These are phyloP conservation scores for Melampsora americana DNA, from an alignment of 1,284 basidiomycete genomes.

Conservation along the genomic window DNA sequence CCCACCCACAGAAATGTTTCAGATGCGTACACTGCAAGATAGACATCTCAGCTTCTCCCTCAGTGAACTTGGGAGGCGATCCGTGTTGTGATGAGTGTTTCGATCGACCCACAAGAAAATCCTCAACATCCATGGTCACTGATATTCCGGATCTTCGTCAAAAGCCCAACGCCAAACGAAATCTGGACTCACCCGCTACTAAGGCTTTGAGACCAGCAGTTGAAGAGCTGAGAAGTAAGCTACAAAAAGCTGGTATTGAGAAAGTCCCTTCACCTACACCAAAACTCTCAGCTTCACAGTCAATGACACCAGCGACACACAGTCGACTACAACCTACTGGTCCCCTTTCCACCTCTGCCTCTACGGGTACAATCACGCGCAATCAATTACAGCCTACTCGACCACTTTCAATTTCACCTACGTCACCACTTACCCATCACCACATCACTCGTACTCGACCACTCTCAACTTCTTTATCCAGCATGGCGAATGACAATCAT, in stretches of 20 bases:
- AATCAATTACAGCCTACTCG: too few species aligned
- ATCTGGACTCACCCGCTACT: conserved; percentile 28
- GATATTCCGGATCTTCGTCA: conserved; percentile 37
- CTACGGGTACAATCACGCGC: not conserved
- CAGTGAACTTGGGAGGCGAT: conserved; percentile 32
- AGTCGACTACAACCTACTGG: not conserved
- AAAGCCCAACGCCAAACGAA: conserved; percentile 6
- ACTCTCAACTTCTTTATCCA: not conserved
- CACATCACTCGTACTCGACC: too few species aligned
- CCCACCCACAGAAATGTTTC: conserved; percentile 35
- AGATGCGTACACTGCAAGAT: conserved; percentile 38
- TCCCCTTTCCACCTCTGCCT: not conserved
- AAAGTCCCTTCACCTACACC: conserved; percentile 3
- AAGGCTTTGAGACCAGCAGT: conserved; percentile 34
- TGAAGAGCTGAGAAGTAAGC: conserved; percentile 38
- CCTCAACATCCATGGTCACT: conserved; percentile 18
- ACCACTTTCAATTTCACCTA: too few species aligned
- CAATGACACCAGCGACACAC: not conserved
- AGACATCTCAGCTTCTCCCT: conserved; percentile 29
- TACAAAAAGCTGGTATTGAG: conserved; percentile 33
- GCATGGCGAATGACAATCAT: not conserved
- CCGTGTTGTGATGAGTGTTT: conserved; percentile 42
- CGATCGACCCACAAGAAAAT: conserved; percentile 18
- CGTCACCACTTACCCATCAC: too few species aligned
- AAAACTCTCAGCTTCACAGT: not conserved